Conservation (phyloP, 2,329 filamentous ascomycete genomes). For the Aspergillus carbonarius region DNA sequence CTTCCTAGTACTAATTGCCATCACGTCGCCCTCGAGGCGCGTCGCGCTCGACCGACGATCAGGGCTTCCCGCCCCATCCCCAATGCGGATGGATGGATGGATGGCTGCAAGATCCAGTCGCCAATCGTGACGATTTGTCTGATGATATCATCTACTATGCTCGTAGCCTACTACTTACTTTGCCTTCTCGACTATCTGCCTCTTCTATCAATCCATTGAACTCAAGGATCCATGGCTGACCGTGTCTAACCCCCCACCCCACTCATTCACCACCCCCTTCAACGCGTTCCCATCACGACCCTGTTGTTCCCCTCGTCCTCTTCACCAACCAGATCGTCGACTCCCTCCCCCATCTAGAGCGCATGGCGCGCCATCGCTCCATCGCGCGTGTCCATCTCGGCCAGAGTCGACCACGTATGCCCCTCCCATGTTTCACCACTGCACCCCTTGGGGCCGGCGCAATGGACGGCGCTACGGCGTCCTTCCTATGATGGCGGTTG, state of each 20-base stretch:
- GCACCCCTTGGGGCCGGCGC: conserved; percentile 6
- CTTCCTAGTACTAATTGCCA: background rate
- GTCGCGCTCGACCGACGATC: background rate
- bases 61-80: background rate
- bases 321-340: background rate
- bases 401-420: conserved; percentile 7
- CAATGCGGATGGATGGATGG: background rate
- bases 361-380: background rate
- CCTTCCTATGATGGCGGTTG: background rate
- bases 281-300: conserved; percentile 21
- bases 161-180: background rate
- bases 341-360: background rate
- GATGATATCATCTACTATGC: background rate
- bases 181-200: background rate
- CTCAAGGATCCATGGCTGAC: background rate
- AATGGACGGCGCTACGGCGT: background rate
- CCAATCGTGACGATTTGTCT: background rate
- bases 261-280: conserved; percentile 18
- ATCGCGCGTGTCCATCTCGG: conserved; percentile 9
- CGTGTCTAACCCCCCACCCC: background rate
- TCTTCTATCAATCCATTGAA: background rate
- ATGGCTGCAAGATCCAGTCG: background rate
- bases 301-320: conserved; percentile 3
- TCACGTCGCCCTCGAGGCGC: conserved; percentile 3
- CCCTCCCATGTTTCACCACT: conserved; percentile 12